Percentiles rank a stretch among this genome's conserved stretches.
Evolutionary conservation across 2,329 filamentous ascomycete genomes (phyloP).

Genomic region (Paraphoma sp.): DNA sequence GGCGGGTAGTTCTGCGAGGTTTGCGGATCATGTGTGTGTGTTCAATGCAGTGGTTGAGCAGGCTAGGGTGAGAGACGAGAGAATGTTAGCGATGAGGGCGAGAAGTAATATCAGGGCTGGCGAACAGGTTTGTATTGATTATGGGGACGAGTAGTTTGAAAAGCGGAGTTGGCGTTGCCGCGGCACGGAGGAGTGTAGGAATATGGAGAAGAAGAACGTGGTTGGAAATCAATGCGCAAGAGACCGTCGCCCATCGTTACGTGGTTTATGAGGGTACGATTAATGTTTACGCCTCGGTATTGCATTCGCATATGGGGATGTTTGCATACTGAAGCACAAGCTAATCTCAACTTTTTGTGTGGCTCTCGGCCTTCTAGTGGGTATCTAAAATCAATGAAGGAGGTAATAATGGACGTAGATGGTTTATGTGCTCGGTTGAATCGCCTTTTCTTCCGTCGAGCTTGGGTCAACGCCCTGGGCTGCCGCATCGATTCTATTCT

Average conservation of each 20-base stretch:
- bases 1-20: not conserved
- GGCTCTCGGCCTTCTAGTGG: conserved; percentile 31
- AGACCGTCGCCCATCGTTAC: not conserved
- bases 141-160: not conserved
- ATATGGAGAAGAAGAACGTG: not conserved
- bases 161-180: not conserved
- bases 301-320: not conserved
- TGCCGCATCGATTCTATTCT: conserved; percentile 49
- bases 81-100: not conserved
- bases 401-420: not conserved
- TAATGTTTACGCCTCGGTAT: not conserved
- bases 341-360: conserved; percentile 10
- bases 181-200: not conserved
- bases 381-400: conserved; percentile 25
- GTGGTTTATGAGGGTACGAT: not conserved
- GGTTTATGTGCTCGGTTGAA: conserved; percentile 11
- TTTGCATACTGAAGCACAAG: not conserved
- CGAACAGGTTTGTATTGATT: not conserved
- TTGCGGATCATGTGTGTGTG: not conserved
- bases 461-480: conserved; percentile 29
- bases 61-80: not conserved
- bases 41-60: not conserved
- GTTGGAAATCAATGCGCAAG: not conserved
- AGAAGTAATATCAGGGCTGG: not conserved
- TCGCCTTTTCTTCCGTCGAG: conserved; percentile 24